phyloP scores from a whole-genome alignment of 805 yeast species.

The Kluyveromyces starmeri region DNA sequence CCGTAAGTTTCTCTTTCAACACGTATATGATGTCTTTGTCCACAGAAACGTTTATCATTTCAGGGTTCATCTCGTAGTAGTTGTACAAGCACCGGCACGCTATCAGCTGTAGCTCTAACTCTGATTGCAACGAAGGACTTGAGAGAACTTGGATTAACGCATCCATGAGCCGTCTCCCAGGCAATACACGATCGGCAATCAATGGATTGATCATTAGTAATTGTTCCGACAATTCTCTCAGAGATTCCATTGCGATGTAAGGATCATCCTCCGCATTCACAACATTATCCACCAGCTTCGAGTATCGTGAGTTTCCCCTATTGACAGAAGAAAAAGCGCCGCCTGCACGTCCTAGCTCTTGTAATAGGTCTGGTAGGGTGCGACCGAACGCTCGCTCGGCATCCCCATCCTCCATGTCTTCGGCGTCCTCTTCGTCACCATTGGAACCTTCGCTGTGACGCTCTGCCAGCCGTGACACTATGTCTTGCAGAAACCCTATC shows the following conservation, averaged over 20 bases:
- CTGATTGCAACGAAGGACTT: conserved; percentile 49
- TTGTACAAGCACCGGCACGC: conserved; percentile 81
- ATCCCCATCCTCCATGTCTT: conserved; percentile 7
- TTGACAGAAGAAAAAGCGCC: conserved; percentile 1
- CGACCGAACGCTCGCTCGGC: conserved; percentile 5
- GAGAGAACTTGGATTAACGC: conserved; percentile 49
- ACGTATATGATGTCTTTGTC: conserved; percentile 57
- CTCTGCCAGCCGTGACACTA: conserved; percentile 21
- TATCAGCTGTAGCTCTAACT: conserved; percentile 71
- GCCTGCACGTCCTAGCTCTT: neutral
- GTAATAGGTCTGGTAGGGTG: neutral
- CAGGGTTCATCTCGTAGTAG: conserved; percentile 63
- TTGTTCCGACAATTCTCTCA: conserved; percentile 56
- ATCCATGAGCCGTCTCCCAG: conserved; percentile 46
- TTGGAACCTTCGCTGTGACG: conserved; percentile 13
- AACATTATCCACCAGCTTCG: conserved; percentile 23
- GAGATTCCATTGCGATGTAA: conserved; percentile 50
- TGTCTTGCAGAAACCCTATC: conserved; percentile 18
- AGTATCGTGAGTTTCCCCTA: conserved; percentile 16
- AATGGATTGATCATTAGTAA: conserved; percentile 61
- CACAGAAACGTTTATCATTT: conserved; percentile 53
- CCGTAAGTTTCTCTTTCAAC: conserved; percentile 55
- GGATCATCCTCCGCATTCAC: conserved; percentile 40
- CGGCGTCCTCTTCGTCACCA: conserved; percentile 20
- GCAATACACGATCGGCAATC: conserved; percentile 54